These are phyloP conservation scores for Tetraselmis striata DNA, from an alignment of 139 green algal species.

Conservation along the genomic window DNA sequence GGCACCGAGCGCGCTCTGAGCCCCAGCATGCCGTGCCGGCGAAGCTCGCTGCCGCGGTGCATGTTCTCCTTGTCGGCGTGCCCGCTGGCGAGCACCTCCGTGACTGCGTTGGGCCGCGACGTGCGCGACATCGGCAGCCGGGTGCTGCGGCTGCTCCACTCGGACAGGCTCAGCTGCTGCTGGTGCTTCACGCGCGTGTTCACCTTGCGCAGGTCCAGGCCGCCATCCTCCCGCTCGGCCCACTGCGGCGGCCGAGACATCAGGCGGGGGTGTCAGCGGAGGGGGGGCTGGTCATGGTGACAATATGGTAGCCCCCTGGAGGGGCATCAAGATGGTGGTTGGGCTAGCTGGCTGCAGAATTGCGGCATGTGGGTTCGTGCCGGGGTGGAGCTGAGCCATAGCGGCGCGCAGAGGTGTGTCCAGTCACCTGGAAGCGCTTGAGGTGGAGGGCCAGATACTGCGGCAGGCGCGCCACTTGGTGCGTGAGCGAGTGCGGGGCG, in stretches of 20 bases:
- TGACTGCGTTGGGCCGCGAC: not conserved
- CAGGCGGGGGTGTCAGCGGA: too few species aligned
- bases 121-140: not conserved
- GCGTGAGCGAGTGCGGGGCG: conserved; percentile 29
- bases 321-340: not conserved
- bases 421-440: conserved; percentile 59
- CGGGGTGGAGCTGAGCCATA: too few species aligned
- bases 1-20: not conserved
- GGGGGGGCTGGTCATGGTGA: too few species aligned
- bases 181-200: not conserved
- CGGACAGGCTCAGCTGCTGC: not conserved
- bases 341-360: too few species aligned
- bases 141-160: not conserved
- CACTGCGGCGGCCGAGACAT: too few species aligned
- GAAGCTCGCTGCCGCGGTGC: not conserved
- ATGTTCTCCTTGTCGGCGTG: not conserved
- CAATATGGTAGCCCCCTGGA: too few species aligned
- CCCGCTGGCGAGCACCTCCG: not conserved
- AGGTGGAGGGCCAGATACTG: conserved; percentile 62
- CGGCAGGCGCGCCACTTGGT: conserved; percentile 46
- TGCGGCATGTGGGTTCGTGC: too few species aligned
- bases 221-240: not conserved
- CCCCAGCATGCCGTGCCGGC: too few species aligned
- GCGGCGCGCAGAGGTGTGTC: too few species aligned
- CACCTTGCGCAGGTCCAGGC: not conserved